Evolutionary conservation across 768 basidiomycete genomes (phyloP).

Genomic region (Mycena capillaripes): DNA sequence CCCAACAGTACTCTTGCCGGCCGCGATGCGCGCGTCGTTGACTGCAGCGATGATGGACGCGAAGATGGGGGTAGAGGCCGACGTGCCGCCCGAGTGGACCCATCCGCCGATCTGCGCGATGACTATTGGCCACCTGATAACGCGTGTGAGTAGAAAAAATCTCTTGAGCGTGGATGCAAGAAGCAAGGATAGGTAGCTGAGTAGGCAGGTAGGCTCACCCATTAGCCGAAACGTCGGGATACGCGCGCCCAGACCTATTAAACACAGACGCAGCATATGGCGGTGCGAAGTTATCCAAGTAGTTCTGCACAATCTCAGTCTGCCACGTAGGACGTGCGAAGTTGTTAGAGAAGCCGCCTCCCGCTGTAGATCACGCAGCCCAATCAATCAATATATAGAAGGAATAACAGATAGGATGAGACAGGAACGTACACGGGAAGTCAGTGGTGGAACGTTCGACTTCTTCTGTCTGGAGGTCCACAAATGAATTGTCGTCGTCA

Average conservation of each 20-base stretch:
- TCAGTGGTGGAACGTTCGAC: constrained; percentile 23
- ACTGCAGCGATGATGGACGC: constrained; percentile 59
- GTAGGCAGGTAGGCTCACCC: too few species aligned
- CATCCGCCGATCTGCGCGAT: constrained; percentile 15
- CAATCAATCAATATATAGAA: too few species aligned
- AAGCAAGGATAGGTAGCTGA: too few species aligned
- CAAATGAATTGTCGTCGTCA: too few species aligned
- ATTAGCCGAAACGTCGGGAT: constrained; percentile 41
- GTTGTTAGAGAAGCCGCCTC: constrained; percentile 46
- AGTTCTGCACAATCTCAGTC: constrained; percentile 36
- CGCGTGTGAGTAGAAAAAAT: too few species aligned
- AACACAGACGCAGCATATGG: constrained; percentile 25
- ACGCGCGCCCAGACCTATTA: constrained; percentile 37
- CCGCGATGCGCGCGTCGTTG: constrained; percentile 56
- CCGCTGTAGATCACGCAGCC: too few species aligned
- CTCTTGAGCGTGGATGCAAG: too few species aligned
- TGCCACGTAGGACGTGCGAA: constrained; percentile 45
- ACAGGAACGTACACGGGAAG: too few species aligned
- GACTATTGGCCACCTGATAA: constrained; percentile 16
- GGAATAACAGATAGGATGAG: too few species aligned
- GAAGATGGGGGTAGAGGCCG: constrained; percentile 59
- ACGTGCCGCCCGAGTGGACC: constrained; percentile 53
- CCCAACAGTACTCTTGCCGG: constrained; percentile 49
- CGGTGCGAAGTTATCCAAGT: constrained; percentile 30
- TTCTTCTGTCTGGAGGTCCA: constrained; percentile 26